These are phyloP conservation scores for Eragrostis nindensis DNA, from an alignment of 176 grass and related monocot genomes.

Conservation along the genomic window DNA sequence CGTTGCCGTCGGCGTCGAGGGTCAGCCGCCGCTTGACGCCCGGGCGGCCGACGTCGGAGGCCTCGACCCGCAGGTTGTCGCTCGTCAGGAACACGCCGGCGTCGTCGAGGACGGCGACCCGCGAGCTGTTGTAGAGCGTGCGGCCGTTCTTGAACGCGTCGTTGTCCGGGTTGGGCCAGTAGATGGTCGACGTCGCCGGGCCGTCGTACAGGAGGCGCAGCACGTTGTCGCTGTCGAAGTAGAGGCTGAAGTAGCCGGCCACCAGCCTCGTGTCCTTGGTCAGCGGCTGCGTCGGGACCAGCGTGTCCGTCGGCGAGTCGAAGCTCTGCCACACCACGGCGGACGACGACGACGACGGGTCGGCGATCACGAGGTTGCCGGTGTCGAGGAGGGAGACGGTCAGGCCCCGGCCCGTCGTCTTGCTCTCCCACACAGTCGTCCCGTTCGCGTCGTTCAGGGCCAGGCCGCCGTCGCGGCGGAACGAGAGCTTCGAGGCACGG, in stretches of 20 bases:
- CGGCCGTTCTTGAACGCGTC: background rate
- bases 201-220: conserved; percentile 50
- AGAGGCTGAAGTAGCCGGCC: conserved; percentile 38
- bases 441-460: conserved; percentile 54
- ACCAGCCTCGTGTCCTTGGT: conserved; percentile 42
- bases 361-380: conserved; percentile 55
- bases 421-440: conserved; percentile 57
- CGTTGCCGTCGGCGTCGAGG: conserved; percentile 53
- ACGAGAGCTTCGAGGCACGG: conserved; percentile 37
- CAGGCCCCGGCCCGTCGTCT: conserved; percentile 6
- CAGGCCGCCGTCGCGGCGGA: conserved; percentile 56
- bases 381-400: conserved; percentile 46
- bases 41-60: conserved; percentile 36
- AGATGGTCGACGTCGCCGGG: conserved; percentile 50
- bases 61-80: conserved; percentile 25
- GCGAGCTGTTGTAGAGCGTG: conserved; percentile 50
- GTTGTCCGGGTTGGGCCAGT: conserved; percentile 44
- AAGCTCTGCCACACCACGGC: conserved; percentile 49
- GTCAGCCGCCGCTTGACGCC: conserved; percentile 57
- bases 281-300: conserved; percentile 42
- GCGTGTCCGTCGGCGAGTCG: conserved; percentile 47
- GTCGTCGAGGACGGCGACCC: conserved; percentile 44
- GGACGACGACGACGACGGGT: background rate
- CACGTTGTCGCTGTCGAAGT: conserved; percentile 69
- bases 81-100: conserved; percentile 47